Conservation (phyloP, 148 eudicot genomes). For the Silene uniflora region DNA sequence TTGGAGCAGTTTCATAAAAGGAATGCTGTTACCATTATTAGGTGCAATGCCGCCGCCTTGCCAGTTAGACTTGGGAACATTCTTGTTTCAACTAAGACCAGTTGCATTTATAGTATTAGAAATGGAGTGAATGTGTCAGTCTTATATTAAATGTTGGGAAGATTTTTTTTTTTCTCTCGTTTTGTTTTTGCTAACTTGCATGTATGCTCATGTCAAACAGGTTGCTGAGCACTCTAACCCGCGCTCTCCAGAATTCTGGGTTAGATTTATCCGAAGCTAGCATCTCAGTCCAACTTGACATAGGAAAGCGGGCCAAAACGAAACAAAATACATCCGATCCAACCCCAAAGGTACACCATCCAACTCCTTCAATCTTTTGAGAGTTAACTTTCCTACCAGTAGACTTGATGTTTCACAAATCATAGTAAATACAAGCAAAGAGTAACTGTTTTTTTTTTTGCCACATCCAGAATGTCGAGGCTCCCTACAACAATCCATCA, state of each 20-base stretch:
- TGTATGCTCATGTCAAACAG: slow-evolving; percentile 36
- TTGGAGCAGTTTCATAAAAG: too few species aligned
- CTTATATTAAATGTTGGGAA: not conserved
- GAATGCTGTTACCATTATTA: too few species aligned
- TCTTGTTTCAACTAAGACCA: not conserved
- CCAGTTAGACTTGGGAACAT: not conserved
- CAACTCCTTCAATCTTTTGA: not conserved
- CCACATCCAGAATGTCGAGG: slow-evolving; percentile 38
- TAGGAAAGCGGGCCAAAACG: slow-evolving; percentile 66
- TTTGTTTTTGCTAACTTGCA: not conserved
- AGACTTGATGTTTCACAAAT: not conserved
- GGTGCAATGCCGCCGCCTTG: too few species aligned
- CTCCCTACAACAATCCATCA: slow-evolving; percentile 27
- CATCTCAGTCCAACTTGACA: slow-evolving; percentile 84
- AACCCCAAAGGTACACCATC: slow-evolving; percentile 42
- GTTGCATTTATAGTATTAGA: not conserved
- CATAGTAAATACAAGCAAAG: too few species aligned
- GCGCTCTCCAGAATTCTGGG: slow-evolving; percentile 83
- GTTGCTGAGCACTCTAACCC: slow-evolving; percentile 66
- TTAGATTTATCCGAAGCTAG: slow-evolving; percentile 85
- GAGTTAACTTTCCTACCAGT: not conserved
- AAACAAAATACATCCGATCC: slow-evolving; percentile 31
- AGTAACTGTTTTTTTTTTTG: not conserved
- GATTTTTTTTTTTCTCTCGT: not conserved
- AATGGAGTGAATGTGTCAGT: too few species aligned